Conservation (phyloP, 768 basidiomycete species). For the Multifurca ochricompacta region DNA sequence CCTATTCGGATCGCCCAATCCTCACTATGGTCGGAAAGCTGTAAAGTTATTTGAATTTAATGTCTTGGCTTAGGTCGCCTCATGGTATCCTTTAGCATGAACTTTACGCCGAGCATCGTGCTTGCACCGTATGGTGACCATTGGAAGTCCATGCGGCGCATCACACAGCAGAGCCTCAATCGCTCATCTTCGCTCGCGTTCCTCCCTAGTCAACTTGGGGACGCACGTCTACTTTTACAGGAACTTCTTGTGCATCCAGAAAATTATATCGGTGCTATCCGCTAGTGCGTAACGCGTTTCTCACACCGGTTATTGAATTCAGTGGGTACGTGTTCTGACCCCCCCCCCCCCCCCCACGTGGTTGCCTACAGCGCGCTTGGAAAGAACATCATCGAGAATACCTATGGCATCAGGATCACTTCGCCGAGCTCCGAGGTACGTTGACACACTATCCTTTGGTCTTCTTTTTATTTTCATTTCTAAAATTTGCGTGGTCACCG, state of each 20-base stretch:
- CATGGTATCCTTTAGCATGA: constrained; percentile 4
- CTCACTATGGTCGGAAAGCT: constrained; percentile 19
- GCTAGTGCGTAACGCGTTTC: constrained; percentile 16
- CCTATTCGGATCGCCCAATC: constrained; percentile 20
- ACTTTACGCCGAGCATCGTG: constrained; percentile 18
- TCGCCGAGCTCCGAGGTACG: constrained; percentile 16
- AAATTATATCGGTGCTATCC: constrained; percentile 15
- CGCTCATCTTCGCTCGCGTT: constrained; percentile 14
- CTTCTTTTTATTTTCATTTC: background rate
- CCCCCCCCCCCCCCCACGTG: constrained; percentile 5
- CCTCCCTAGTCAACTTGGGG: constrained; percentile 14
- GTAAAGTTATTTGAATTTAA: background rate
- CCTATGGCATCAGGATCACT: constrained; percentile 18
- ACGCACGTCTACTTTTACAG: constrained; percentile 17
- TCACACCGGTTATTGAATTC: background rate
- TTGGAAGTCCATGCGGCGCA: constrained; percentile 19
- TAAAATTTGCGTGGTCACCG: no score
- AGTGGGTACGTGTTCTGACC: constrained; percentile 7
- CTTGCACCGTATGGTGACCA: constrained; percentile 20
- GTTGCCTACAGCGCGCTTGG: constrained; percentile 14
- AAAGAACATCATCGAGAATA: constrained; percentile 20
- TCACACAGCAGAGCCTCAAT: constrained; percentile 20
- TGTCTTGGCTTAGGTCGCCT: background rate
- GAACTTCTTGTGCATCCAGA: constrained; percentile 9
- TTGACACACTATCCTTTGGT: background rate